Evolutionary conservation across 768 basidiomycete genomes (phyloP).

Genomic region (Pulveroboletus sp.): DNA sequence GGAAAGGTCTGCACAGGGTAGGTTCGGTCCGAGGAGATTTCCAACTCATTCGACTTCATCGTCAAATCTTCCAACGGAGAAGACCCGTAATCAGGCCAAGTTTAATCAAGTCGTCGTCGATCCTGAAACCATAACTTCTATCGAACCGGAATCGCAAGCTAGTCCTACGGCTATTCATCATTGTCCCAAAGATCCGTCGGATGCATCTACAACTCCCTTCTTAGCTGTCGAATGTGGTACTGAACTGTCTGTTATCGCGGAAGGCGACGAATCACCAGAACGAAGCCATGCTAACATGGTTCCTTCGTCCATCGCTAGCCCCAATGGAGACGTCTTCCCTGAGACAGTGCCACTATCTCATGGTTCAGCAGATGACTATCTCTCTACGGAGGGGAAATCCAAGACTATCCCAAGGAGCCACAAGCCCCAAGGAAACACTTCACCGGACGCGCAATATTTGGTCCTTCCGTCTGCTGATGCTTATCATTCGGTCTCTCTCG

Average conservation of each 20-base stretch:
- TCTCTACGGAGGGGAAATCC: neutral
- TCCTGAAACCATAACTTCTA: conserved; percentile 4
- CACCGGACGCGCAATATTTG: conserved; percentile 16
- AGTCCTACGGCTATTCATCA: neutral
- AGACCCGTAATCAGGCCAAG: neutral
- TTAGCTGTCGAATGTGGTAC: conserved; percentile 31
- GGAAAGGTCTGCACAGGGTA: conserved; percentile 12
- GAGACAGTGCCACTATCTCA: neutral
- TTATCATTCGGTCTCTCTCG: conserved; percentile 38
- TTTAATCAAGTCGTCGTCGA: conserved; percentile 6
- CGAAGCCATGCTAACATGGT: conserved; percentile 15
- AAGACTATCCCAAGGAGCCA: neutral
- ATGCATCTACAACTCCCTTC: conserved; percentile 3
- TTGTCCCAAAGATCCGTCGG: neutral
- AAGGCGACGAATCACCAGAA: conserved; percentile 63
- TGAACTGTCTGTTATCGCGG: conserved; percentile 65
- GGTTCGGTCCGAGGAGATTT: neutral
- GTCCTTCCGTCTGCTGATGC: conserved; percentile 32
- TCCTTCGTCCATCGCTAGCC: conserved; percentile 1
- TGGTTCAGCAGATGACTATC: neutral
- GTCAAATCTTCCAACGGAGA: neutral
- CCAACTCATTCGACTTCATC: neutral
- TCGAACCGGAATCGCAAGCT: conserved; percentile 3
- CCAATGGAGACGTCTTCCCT: neutral
- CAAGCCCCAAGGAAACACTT: conserved; percentile 6